Base-by-base conservation (phyloP, 257 asterid genomes). In the Cinchona pubescens region DNA sequence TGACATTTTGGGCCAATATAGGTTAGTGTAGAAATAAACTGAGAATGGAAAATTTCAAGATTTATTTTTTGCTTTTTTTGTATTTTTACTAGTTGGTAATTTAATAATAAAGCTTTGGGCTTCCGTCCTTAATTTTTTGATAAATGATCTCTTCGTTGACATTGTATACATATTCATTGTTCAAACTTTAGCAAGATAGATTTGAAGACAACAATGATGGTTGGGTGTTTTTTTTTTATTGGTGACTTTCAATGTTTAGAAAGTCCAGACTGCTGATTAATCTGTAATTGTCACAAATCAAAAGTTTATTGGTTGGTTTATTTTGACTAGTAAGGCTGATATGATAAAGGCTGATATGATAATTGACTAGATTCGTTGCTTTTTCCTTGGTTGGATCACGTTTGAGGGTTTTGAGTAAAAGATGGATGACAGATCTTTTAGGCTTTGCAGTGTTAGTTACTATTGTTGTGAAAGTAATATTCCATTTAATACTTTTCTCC, bases 1-100 rank as follows among this genome's bases (percentile, higher is more conserved):
- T 48, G 82, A 42, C 29, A 73, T 43, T 45, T 72, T 66, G 9
- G 69, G 32, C 27, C 40, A 29, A 11, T n/a, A n/a, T 48, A 64
- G 48, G 15, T 62, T 48, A 23, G 34, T 35, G 38, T 34, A 55
- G 27, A 25, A 16, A 40, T 21, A 23, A 25, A 29, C 5, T n/a
- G n/a, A 37, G 66, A n/a, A 30, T 65, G 19, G 38, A n/a, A 43
- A 61, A 4, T 14, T 19, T n/a, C n/a, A n/a, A 1, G 21, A 23
- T n/a, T 18, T 3, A 30, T 40, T 16, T 14, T 32, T 30, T 12
- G 15, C 7, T 45, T 37, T 45, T 38, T 51, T 42, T 27, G 34
- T 7, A 7, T 42, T 43, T 58, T 0, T 12, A 0, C 18, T 23
- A 35, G 14, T 72, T 72, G 6, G 34, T 58, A 25, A n/a, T 42